These are phyloP conservation scores for Suillus subluteus DNA, from an alignment of 768 basidiomycete genomes.

Conservation along the genomic window DNA sequence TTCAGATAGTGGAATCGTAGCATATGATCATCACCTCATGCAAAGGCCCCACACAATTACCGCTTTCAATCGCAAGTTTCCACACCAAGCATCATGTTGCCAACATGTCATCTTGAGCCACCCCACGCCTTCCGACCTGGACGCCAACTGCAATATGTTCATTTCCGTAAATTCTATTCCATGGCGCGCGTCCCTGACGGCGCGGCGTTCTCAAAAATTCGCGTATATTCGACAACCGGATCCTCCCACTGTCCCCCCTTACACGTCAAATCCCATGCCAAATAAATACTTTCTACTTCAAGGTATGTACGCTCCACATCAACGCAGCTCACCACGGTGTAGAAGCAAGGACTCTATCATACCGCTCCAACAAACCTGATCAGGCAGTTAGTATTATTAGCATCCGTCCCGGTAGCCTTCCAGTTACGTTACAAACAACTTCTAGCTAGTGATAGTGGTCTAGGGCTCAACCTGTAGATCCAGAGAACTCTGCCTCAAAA, in stretches of 20 bases:
- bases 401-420: neutral
- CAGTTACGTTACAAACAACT: neutral
- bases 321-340: conserved; percentile 12
- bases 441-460: neutral
- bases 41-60: conserved; percentile 7
- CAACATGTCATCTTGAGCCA: neutral
- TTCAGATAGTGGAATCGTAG: conserved; percentile 10
- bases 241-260: neutral
- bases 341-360: conserved; percentile 72
- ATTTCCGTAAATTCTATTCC: conserved; percentile 39
- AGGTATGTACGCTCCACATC: neutral
- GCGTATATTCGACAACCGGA: too few relatives aligned
- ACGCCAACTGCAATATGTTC: conserved; percentile 19
- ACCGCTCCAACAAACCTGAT: conserved; percentile 40
- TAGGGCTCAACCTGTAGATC: neutral
- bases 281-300: too few relatives aligned
- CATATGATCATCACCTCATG: conserved; percentile 6
- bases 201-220: neutral
- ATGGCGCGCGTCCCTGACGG: neutral
- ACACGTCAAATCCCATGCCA: neutral
- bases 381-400: conserved; percentile 18
- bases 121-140: neutral
- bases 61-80: neutral
- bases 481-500: conserved; percentile 44
- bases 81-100: neutral